phyloP scores from a whole-genome alignment of 805 yeast genomes.

The Pichia scutulata region DNA sequence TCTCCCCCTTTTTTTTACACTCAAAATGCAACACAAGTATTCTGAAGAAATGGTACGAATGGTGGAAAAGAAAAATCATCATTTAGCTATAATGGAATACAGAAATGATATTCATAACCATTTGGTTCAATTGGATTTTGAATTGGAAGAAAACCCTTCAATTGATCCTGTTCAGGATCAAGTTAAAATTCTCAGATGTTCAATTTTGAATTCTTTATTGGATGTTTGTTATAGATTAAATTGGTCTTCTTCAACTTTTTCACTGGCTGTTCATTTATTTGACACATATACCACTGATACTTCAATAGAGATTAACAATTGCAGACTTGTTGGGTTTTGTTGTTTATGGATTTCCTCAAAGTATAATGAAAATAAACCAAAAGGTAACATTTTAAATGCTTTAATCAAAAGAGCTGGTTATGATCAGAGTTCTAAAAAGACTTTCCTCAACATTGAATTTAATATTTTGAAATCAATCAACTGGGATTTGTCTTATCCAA shows the following conservation, averaged over 20 bases:
- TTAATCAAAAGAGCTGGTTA: slow-evolving; percentile 26
- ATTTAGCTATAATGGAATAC: slow-evolving; percentile 22
- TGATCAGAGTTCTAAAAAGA: slow-evolving; percentile 15
- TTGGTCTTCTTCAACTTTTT: slow-evolving; percentile 30
- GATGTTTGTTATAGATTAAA: slow-evolving; percentile 25
- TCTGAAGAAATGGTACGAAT: slow-evolving; percentile 7
- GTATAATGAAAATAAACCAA: slow-evolving; percentile 44
- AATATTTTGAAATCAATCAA: slow-evolving; percentile 54
- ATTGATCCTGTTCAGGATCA: slow-evolving; percentile 17
- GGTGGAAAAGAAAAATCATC: slow-evolving; percentile 25
- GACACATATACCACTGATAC: slow-evolving; percentile 33
- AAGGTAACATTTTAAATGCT: slow-evolving; percentile 33
- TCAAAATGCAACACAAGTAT: slow-evolving; percentile 1
- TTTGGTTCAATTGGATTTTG: slow-evolving; percentile 20
- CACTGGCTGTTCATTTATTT: slow-evolving; percentile 30
- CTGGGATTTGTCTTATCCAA: slow-evolving; percentile 58
- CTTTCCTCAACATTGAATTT: slow-evolving; percentile 60
- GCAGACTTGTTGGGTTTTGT: slow-evolving; percentile 34
- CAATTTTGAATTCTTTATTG: slow-evolving; percentile 26
- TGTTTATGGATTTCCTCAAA: slow-evolving; percentile 42
- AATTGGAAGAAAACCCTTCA: slow-evolving; percentile 25
- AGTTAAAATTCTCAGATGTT: slow-evolving; percentile 11
- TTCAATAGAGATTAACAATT: slow-evolving; percentile 29
- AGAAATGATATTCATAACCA: slow-evolving; percentile 22
- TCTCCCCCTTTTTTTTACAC: not conserved